These are phyloP conservation scores for Psilocybe sp. DNA, from an alignment of 768 basidiomycete species.

Conservation along the genomic window DNA sequence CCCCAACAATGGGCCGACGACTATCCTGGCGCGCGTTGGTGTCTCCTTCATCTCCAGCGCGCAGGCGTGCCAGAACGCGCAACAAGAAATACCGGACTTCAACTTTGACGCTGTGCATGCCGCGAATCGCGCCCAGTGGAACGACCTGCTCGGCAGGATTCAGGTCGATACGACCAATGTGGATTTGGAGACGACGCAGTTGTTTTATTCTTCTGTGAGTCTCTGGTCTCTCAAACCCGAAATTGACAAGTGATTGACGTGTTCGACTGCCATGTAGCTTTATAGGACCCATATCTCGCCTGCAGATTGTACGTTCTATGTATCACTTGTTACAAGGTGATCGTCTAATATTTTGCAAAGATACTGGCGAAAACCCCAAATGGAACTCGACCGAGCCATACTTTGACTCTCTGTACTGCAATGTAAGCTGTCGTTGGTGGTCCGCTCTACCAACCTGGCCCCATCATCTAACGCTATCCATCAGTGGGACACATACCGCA, in stretches of 20 bases:
- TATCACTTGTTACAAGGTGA: not conserved
- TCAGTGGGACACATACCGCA: slow-evolving; percentile 67
- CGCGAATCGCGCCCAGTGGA: slow-evolving; percentile 48
- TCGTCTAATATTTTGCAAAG: no score
- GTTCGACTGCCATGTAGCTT: slow-evolving; percentile 27
- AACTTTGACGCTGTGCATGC: slow-evolving; percentile 49
- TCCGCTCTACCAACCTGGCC: not conserved
- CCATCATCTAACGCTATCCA: not conserved
- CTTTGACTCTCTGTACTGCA: slow-evolving; percentile 67
- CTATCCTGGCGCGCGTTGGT: slow-evolving; percentile 58
- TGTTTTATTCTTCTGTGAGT: slow-evolving; percentile 61
- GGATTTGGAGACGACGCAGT: slow-evolving; percentile 42
- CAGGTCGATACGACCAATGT: slow-evolving; percentile 50
- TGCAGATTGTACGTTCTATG: slow-evolving; percentile 50
- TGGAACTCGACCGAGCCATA: slow-evolving; percentile 68
- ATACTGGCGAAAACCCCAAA: slow-evolving; percentile 61
- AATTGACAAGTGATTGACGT: not conserved
- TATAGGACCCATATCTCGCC: slow-evolving; percentile 64
- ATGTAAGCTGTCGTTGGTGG: slow-evolving; percentile 33
- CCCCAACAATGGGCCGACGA: slow-evolving; percentile 32
- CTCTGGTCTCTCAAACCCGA: no score
- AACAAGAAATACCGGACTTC: slow-evolving; percentile 57
- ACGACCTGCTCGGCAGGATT: slow-evolving; percentile 52
- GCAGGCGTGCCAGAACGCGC: slow-evolving; percentile 61
- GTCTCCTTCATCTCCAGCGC: slow-evolving; percentile 59